Evolutionary conservation across 148 eudicot genomes (phyloP).

Genomic region (Salicornia ramosissima): DNA sequence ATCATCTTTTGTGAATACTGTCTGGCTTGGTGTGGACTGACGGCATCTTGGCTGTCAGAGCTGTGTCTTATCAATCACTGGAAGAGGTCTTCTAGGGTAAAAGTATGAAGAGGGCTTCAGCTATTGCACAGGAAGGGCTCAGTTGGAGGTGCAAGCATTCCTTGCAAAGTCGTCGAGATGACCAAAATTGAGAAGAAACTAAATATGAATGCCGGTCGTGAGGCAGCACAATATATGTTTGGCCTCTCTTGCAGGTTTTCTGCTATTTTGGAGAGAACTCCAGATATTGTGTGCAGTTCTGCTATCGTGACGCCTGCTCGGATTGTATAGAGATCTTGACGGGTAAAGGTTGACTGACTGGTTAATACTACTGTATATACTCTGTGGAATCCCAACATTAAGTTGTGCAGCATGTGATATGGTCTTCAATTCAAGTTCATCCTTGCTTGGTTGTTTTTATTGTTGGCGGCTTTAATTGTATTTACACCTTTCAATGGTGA

Average conservation of each 20-base stretch:
- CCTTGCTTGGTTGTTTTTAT: constrained; percentile 6
- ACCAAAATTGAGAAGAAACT: constrained; percentile 22
- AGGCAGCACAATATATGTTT: constrained; percentile 18
- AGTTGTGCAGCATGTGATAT: constrained; percentile 23
- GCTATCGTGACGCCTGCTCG: constrained; percentile 26
- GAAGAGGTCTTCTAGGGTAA: constrained; percentile 22
- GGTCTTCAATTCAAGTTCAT: constrained; percentile 13
- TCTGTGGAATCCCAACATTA: constrained; percentile 16
- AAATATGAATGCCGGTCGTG: constrained; percentile 12
- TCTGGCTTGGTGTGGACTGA: constrained; percentile 26
- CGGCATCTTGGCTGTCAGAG: constrained; percentile 16
- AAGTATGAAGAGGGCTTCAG: constrained; percentile 10
- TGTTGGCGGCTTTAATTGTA: constrained; percentile 1
- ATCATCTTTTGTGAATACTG: constrained; percentile 28
- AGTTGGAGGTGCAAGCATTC: constrained; percentile 18
- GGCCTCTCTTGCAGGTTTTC: constrained; percentile 19
- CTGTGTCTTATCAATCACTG: constrained; percentile 15
- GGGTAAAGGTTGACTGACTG: constrained; percentile 18
- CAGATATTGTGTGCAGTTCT: constrained; percentile 17
- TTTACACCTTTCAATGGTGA: neutral
- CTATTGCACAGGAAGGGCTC: constrained; percentile 13
- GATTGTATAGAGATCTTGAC: constrained; percentile 26
- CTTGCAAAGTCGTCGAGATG: constrained; percentile 17
- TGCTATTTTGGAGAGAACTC: constrained; percentile 18
- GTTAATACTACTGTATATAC: constrained; percentile 33